A percentile compares a stretch with the other conserved stretches of the same genome.
phyloP scores from a whole-genome alignment of 352 stramenopile species.

The Globisporangium ultimum region DNA sequence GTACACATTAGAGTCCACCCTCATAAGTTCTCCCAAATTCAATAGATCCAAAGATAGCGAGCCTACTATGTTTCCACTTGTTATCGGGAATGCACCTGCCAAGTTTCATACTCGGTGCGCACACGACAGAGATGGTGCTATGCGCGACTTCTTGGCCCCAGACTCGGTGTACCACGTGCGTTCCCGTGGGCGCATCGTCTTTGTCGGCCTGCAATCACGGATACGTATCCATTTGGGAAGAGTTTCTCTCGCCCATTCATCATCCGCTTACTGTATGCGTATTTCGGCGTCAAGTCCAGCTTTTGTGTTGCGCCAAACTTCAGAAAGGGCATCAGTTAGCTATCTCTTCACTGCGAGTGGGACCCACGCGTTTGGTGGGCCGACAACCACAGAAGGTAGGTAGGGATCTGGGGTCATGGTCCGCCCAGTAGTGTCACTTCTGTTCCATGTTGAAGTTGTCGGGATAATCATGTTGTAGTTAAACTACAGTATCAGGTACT shows the following conservation, averaged over 20 bases:
- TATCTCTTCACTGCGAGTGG: slow-evolving; percentile 9
- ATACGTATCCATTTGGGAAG: slow-evolving; percentile 3
- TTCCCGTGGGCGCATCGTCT: not conserved
- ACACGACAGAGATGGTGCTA: not conserved
- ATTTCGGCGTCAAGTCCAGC: no score
- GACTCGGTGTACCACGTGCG: not conserved
- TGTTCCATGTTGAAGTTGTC: not conserved
- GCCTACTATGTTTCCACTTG: not conserved
- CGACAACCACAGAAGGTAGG: not conserved
- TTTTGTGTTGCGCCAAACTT: not conserved
- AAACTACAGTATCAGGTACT: no score
- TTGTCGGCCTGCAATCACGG: slow-evolving; percentile 5
- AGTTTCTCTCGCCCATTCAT: not conserved
- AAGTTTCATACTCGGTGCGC: not conserved
- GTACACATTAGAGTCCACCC: not conserved
- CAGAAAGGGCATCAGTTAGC: not conserved
- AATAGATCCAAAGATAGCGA: not conserved
- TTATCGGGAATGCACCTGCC: not conserved
- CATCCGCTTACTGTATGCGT: not conserved
- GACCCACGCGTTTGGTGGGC: not conserved
- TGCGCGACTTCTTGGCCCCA: slow-evolving; percentile 8
- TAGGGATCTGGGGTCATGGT: not conserved
- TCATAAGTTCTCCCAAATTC: not conserved
- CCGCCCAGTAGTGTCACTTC: not conserved
- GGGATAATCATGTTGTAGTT: not conserved